A percentile compares a stretch with the other conserved stretches of the same genome.
Evolutionary conservation across 257 asterid genomes (phyloP).

Genomic region (Salvia rosmarinus): DNA sequence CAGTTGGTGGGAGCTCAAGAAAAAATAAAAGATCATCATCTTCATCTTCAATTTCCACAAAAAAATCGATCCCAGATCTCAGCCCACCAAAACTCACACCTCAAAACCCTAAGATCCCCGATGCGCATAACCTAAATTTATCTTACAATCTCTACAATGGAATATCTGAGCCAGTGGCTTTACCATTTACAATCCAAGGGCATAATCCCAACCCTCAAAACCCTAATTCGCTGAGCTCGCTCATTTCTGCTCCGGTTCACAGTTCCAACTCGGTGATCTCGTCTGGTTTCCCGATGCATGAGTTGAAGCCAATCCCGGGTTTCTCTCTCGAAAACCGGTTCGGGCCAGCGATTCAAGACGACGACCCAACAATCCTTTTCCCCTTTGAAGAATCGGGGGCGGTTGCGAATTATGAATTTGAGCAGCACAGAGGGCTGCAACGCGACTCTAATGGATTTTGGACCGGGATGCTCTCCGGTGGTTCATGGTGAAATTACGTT

Average conservation of each 20-base stretch:
- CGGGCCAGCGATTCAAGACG: conserved; percentile 33
- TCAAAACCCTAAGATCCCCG: conserved; percentile 57
- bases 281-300: conserved; percentile 41
- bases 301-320: background rate
- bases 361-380: conserved; percentile 35
- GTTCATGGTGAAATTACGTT: conserved; percentile 39
- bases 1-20: conserved; percentile 87
- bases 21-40: conserved; percentile 60
- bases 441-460: conserved; percentile 55
- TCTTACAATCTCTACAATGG: conserved; percentile 35
- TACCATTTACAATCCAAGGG: conserved; percentile 35
- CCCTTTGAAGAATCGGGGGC: conserved; percentile 62
- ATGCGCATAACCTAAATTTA: conserved; percentile 45
- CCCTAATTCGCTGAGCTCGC: conserved; percentile 37
- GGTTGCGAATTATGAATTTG: conserved; percentile 19
- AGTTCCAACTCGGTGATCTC: conserved; percentile 33
- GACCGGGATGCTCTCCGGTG: conserved; percentile 59
- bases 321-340: conserved; percentile 41
- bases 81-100: conserved; percentile 32
- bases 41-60: background rate
- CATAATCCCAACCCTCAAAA: conserved; percentile 35
- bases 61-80: conserved; percentile 44
- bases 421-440: conserved; percentile 34
- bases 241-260: conserved; percentile 34
- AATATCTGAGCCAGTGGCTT: conserved; percentile 29